These are phyloP conservation scores for Hibiscus trionum DNA, from an alignment of 345 rosid genomes.

Conservation along the genomic window DNA sequence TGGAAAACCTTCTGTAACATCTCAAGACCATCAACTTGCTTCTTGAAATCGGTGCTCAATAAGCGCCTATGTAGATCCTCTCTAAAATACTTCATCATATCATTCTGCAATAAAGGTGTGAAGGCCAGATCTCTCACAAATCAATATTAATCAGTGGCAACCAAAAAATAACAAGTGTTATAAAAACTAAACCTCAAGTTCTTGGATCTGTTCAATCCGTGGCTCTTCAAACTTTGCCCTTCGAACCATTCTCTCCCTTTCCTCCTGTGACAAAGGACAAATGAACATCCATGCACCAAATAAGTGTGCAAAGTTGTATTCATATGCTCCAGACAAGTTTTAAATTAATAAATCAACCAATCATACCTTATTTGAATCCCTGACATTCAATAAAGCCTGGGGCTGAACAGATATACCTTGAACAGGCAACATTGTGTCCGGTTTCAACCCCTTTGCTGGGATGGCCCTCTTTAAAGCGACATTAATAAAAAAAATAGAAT, in stretches of 20 bases:
- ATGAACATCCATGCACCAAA: not conserved
- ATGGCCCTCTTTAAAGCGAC: conserved; percentile 52
- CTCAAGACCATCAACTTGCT: conserved; percentile 98
- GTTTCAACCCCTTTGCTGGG: conserved; percentile 59
- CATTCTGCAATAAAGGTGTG: conserved; percentile 50
- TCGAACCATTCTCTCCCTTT: conserved; percentile 87
- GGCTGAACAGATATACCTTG: conserved; percentile 83
- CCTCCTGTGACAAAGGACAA: conserved; percentile 52
- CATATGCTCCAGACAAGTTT: not conserved
- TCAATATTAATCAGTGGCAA: conserved; percentile 1
- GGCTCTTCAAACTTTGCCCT: conserved; percentile 88
- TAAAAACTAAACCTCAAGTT: conserved; percentile 71
- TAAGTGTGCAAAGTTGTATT: not conserved
- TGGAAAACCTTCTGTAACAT: conserved; percentile 77
- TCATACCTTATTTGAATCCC: conserved; percentile 90
- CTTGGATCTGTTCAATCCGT: conserved; percentile 89
- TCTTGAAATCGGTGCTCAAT: conserved; percentile 81
- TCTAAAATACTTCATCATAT: conserved; percentile 85
- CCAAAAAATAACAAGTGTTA: not conserved
- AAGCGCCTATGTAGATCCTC: conserved; percentile 88
- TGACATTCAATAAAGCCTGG: conserved; percentile 75
- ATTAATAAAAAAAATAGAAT: not conserved
- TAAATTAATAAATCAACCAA: conserved; percentile 10
- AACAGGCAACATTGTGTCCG: conserved; percentile 51
- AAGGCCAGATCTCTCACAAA: conserved; percentile 16